Conservation (phyloP, 2,329 filamentous ascomycete genomes). For the Alternaria angustiovoidea region DNA sequence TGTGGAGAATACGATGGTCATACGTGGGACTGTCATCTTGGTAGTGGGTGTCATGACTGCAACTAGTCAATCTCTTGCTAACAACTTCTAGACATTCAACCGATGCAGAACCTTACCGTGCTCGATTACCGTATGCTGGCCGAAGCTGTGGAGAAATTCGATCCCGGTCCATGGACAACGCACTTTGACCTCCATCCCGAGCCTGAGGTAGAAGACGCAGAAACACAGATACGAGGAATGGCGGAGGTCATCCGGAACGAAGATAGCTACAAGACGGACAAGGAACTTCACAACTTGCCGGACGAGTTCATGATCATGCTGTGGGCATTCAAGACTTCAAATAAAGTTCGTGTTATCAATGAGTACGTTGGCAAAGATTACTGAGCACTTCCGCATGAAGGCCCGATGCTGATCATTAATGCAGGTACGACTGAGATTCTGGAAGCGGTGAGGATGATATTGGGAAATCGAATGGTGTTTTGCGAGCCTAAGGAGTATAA, state of each 20-base stretch:
- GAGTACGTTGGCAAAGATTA: background rate
- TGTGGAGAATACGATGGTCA: constrained; percentile 29
- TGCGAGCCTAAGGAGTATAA: background rate
- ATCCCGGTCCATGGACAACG: constrained; percentile 38
- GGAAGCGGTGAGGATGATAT: background rate
- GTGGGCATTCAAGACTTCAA: constrained; percentile 30
- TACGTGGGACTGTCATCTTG: constrained; percentile 26
- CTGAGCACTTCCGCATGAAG: background rate
- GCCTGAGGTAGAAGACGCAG: constrained; percentile 13
- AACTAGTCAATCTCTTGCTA: background rate
- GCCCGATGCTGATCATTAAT: background rate
- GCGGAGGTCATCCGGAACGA: constrained; percentile 30
- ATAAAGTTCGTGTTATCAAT: constrained; percentile 7
- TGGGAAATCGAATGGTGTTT: background rate
- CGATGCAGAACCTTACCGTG: constrained; percentile 18
- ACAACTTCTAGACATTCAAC: constrained; percentile 13
- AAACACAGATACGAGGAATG: constrained; percentile 18
- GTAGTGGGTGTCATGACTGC: constrained; percentile 23
- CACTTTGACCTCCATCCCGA: constrained; percentile 16
- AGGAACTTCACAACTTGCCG: constrained; percentile 21
- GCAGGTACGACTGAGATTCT: background rate
- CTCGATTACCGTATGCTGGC: constrained; percentile 23
- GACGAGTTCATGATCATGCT: constrained; percentile 26
- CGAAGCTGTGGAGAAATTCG: constrained; percentile 23
- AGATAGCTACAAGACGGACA: constrained; percentile 24